A percentile compares a stretch with the other conserved stretches of the same genome.
phyloP scores from a whole-genome alignment of 1,139 yeast species.

The Debaryomyces udenii region DNA sequence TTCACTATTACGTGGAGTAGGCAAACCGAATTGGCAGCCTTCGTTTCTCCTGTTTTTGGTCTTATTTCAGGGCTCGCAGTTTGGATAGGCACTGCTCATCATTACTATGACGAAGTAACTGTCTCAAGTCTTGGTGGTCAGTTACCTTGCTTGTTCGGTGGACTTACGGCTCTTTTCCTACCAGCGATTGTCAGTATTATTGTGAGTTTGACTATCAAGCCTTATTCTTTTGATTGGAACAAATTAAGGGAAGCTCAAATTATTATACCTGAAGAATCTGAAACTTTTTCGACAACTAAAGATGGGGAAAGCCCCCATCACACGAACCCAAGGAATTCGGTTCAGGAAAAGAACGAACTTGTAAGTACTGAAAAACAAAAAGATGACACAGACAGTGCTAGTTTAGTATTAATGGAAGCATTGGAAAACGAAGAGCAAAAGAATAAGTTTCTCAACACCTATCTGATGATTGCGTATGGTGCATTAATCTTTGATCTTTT shows the following conservation, averaged over 20 bases:
- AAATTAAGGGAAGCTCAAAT: conserved; percentile 26
- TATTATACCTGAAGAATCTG: conserved; percentile 16
- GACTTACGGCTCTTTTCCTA: conserved; percentile 33
- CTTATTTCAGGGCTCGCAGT: conserved; percentile 25
- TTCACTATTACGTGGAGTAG: conserved; percentile 37
- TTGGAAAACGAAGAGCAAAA: conserved; percentile 8
- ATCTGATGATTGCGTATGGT: conserved; percentile 33
- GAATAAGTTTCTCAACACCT: conserved; percentile 19
- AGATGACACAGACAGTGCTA: too few species aligned
- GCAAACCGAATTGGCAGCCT: conserved; percentile 32
- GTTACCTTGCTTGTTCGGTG: conserved; percentile 36
- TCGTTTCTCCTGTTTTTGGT: conserved; percentile 30
- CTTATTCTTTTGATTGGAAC: conserved; percentile 37
- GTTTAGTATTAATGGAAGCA: conserved; percentile 1
- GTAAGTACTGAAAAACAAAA: neutral
- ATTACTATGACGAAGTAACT: conserved; percentile 27
- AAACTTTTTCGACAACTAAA: neutral
- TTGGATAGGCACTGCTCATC: conserved; percentile 31
- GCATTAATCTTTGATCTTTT: conserved; percentile 31
- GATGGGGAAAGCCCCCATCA: neutral
- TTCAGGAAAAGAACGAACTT: neutral
- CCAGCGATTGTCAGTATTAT: conserved; percentile 32
- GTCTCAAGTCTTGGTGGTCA: conserved; percentile 31
- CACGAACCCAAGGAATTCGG: neutral
- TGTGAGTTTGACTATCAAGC: conserved; percentile 29